A percentile compares a stretch with the other conserved stretches of the same genome.
Conservation (phyloP, 345 rosid genomes). For the Euphorbia lathyris region DNA sequence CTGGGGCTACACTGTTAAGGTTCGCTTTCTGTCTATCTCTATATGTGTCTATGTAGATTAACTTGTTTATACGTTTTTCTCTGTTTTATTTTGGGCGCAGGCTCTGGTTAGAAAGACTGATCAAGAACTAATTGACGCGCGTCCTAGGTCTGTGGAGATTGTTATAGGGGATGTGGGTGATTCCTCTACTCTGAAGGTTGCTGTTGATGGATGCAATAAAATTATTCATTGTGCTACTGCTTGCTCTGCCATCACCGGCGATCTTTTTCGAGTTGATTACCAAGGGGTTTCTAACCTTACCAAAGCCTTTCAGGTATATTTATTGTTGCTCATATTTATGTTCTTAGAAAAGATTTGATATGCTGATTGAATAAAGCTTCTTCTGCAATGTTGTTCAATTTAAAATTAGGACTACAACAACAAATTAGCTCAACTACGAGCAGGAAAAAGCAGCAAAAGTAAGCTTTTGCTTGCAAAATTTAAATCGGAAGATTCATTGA, state of each 20-base stretch:
- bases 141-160: constrained; percentile 87
- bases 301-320: constrained; percentile 89
- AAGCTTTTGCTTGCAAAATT: constrained; percentile 88
- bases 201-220: constrained; percentile 84
- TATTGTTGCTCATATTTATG: too few relatives aligned
- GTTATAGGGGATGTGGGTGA: constrained; percentile 90
- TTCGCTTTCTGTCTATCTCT: neutral
- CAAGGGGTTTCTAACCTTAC: constrained; percentile 87
- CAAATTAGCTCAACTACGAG: constrained; percentile 74
- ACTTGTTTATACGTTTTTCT: neutral
- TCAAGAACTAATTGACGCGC: constrained; percentile 61
- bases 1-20: constrained; percentile 95
- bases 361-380: too few relatives aligned
- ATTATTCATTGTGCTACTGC: constrained; percentile 94
- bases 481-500: constrained; percentile 57
- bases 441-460: constrained; percentile 95
- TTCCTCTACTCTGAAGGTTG: constrained; percentile 56
- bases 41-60: neutral
- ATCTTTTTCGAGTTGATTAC: constrained; percentile 85
- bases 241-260: constrained; percentile 80
- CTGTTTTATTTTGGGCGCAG: neutral
- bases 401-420: constrained; percentile 84
- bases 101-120: constrained; percentile 78
- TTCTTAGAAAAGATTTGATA: too few relatives aligned
- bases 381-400: too few relatives aligned